Base-by-base conservation (phyloP, 352 stramenopile species). In the Elongisporangium senticosum region DNA sequence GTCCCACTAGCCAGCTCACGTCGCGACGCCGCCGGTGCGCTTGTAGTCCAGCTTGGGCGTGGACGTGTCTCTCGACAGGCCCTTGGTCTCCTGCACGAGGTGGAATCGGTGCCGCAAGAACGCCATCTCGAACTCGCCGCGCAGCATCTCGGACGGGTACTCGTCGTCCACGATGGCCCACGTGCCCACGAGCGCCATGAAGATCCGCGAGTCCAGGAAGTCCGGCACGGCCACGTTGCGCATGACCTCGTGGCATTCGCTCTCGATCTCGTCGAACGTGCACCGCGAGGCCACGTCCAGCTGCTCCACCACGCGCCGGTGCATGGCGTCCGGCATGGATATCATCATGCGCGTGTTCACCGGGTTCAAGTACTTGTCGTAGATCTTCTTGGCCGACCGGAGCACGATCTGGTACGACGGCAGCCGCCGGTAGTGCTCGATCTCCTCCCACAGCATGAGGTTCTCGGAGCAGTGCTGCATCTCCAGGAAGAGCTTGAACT, bases 331-430 rank as follows among this genome's bases (percentile, higher is more conserved):
- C 1, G 74, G 69, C 5, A 93, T 50, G 5, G 72, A 63, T 58
- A 93, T 87, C 39, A 72, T 64, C 50, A 76, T 83, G 21, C 75
- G 69, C 23, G 72, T 60, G 60, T 82, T 90, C 49, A 28, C 67
- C 10, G 73, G 76, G 64, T 87, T 89, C 37, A 93, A 58, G 62
- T 90, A 93, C 67, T 93, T 93, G 66, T 91, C 84, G 62, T 87
- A 89, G 53, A 93, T 89, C 59, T 93, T 93, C 65, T 85, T 86
- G 49, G 84, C 84, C 23, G 79, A 87, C 19, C 84, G 84, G 21
- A 90, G 51, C 22, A 93, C 81, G 62, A 93, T 93, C 69, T 93
- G 81, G 67, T 93, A 90, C 21, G 78, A 90, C 24, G 84, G 84
- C 33, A 93, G 64, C 3, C 84, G 70, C 7, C 79, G 76, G 17